Base-by-base conservation (phyloP, 164 flowering plant species). In the Akebia trifoliata region DNA sequence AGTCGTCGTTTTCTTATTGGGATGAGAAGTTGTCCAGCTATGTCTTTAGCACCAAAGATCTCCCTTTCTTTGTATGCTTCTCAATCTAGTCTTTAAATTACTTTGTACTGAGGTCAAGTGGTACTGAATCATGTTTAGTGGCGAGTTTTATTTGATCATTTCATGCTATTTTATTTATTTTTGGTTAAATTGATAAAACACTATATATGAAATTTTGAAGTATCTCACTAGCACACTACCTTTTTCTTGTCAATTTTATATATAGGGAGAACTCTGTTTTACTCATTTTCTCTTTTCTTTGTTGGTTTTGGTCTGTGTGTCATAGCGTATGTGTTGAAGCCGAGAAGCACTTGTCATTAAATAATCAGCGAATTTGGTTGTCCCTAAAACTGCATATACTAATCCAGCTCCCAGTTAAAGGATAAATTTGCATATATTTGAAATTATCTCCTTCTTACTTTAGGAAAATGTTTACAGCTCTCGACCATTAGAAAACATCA, bases 51-150 rank as follows among this genome's bases (percentile, higher is more conserved):
- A 75, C 81, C 62, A 72, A 76, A 37, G 97, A 87, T 75, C 94
- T 93, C 55, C 96, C 97, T 35, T 93, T 93, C 81, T 93, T 93
- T 81, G 99, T 93, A 87, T 34, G 92, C 40, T 69, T 36, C 49
- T 31, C 24, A 36, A 30, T 18, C 56, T 60, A 2, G 1, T 35
- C 54, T 60, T 49, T 10, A 15, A 21, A 26, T n/a, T 48, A 18
- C 36, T 10, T 37, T 49, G 20, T 20, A 38, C 15, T 24, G 14
- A 9, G 0, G 15, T 9, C 8, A 18, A 7, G 7, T 3, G 2
- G 22, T 2, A 26, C 15, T 1, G 21, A 11, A 52, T 20, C 12
- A 14, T 34, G 10, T 36, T 31, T 21, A n/a, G 22, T 17, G 8
- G 0, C 40, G 34, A 14, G 12, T 22, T 44, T 4, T 8, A 20